phyloP scores from a whole-genome alignment of 805 yeast genomes.

The Lachancea fermentati region DNA sequence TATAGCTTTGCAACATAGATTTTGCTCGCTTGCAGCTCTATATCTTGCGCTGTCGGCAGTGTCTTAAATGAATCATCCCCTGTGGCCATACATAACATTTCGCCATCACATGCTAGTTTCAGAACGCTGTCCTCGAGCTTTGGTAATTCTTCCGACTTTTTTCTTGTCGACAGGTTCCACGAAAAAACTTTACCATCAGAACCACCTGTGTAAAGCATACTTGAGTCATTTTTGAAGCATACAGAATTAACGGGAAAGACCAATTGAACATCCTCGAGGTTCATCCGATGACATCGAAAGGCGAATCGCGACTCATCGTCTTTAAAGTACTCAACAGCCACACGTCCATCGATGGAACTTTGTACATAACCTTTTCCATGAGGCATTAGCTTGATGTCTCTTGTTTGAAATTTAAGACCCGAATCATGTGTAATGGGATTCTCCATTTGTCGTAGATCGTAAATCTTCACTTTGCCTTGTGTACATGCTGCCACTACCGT shows the following conservation, averaged over 20 bases:
- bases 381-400: slow-evolving; percentile 51
- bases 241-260: slow-evolving; percentile 77
- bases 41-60: slow-evolving; percentile 20
- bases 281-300: slow-evolving; percentile 70
- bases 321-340: slow-evolving; percentile 64
- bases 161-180: slow-evolving; percentile 85
- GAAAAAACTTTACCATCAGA: slow-evolving; percentile 82
- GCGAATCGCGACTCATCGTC: slow-evolving; percentile 57
- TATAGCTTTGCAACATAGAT: slow-evolving; percentile 18
- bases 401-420: slow-evolving; percentile 62
- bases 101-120: slow-evolving; percentile 29
- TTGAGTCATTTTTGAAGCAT: slow-evolving; percentile 68
- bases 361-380: slow-evolving; percentile 55
- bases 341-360: slow-evolving; percentile 77
- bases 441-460: slow-evolving; percentile 45
- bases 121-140: slow-evolving; percentile 41
- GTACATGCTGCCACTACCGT: slow-evolving; percentile 50
- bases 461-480: slow-evolving; percentile 47
- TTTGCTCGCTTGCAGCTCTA: slow-evolving; percentile 22
- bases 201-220: slow-evolving; percentile 85
- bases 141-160: slow-evolving; percentile 69
- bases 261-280: slow-evolving; percentile 41
- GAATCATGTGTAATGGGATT: slow-evolving; percentile 49
- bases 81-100: slow-evolving; percentile 39
- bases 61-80: slow-evolving; percentile 47